phyloP scores from a whole-genome alignment of 345 rosid genomes.

The Populus nigra region DNA sequence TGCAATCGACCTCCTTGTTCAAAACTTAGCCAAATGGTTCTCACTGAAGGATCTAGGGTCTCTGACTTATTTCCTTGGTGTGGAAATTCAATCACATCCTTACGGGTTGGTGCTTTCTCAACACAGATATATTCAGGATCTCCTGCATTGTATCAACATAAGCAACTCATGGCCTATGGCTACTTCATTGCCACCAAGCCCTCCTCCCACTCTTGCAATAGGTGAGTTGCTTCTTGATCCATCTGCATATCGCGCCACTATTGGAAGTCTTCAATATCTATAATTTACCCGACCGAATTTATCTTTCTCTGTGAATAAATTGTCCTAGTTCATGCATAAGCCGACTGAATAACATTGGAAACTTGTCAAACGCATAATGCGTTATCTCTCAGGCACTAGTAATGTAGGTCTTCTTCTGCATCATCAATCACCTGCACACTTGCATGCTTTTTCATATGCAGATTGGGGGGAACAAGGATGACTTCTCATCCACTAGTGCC shows the following conservation, averaged over 20 bases:
- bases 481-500: background rate
- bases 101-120: background rate
- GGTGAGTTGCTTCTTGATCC: rapidly evolving
- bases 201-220: background rate
- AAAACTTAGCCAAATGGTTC: background rate
- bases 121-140: background rate
- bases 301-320: no score
- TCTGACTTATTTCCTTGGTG: background rate
- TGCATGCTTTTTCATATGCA: background rate
- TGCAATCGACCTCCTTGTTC: background rate
- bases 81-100: no score
- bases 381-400: background rate
- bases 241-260: rapidly evolving
- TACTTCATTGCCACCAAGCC: background rate
- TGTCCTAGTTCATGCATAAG: background rate
- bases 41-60: rapidly evolving
- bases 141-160: no score
- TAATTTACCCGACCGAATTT: no score
- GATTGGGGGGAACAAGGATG: background rate
- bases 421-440: background rate
- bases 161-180: background rate
- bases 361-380: background rate
- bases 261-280: background rate
- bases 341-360: background rate
- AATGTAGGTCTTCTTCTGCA: background rate